These are phyloP conservation scores for Zizania palustris DNA, from an alignment of 202 grass and related monocot genomes.

Conservation along the genomic window DNA sequence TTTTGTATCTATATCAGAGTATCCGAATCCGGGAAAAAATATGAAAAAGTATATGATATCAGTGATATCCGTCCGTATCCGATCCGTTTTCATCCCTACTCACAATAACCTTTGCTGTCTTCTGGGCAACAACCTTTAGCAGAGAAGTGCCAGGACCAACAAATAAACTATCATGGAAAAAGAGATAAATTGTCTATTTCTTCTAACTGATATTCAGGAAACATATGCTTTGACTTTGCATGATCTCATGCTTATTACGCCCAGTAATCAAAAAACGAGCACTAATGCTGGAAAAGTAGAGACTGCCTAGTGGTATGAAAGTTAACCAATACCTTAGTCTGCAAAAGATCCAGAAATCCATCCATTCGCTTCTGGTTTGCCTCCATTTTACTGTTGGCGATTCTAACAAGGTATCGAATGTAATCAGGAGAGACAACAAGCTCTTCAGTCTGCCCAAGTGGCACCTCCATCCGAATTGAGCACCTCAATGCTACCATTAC, in stretches of 20 bases:
- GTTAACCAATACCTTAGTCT: slow-evolving; percentile 49
- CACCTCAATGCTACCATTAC: slow-evolving; percentile 84
- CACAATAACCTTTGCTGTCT: background rate
- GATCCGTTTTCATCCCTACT: no score
- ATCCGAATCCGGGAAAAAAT: no score
- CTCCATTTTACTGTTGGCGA: slow-evolving; percentile 93
- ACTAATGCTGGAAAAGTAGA: background rate
- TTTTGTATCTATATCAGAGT: no score
- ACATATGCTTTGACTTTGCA: background rate
- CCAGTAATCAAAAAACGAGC: background rate
- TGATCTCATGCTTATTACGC: slow-evolving; percentile 1
- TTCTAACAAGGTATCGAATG: slow-evolving; percentile 66
- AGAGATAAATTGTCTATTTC: background rate
- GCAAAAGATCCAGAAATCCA: slow-evolving; percentile 66
- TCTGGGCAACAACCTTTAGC: background rate
- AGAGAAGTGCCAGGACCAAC: background rate
- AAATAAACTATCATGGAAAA: slow-evolving; percentile 16
- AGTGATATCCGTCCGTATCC: no score
- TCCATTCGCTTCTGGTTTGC: slow-evolving; percentile 73
- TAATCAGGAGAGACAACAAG: slow-evolving; percentile 68
- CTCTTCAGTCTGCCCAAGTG: slow-evolving; percentile 55
- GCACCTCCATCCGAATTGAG: slow-evolving; percentile 95
- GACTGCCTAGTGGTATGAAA: slow-evolving; percentile 1
- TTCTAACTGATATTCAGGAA: slow-evolving; percentile 9
- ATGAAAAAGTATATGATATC: no score